These are phyloP conservation scores for Diaporthe amygdali DNA, from an alignment of 2,329 filamentous ascomycete genomes.

Conservation along the genomic window DNA sequence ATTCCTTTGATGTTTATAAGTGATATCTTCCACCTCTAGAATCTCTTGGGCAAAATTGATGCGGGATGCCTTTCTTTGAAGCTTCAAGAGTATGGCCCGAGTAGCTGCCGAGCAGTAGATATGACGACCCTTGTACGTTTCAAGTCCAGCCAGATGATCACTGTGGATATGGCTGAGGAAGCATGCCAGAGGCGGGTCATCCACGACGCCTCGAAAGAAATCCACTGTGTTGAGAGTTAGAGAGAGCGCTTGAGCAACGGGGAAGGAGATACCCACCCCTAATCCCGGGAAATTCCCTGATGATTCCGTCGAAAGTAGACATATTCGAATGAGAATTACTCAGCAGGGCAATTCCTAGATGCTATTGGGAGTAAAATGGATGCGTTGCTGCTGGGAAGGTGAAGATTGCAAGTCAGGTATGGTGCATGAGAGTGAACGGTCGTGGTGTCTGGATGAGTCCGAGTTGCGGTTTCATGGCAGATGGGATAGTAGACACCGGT, in stretches of 20 bases:
- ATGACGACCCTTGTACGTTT: slow-evolving; percentile 49
- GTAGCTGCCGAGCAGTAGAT: slow-evolving; percentile 91
- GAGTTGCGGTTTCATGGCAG: background rate
- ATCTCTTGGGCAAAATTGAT: slow-evolving; percentile 82
- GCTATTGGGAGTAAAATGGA: background rate
- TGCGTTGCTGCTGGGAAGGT: background rate
- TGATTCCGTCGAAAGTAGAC: slow-evolving; percentile 78
- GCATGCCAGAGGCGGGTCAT: slow-evolving; percentile 71
- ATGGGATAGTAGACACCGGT: background rate
- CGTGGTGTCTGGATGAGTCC: background rate
- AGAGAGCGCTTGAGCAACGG: background rate
- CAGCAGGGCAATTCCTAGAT: background rate
- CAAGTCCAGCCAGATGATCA: slow-evolving; percentile 84
- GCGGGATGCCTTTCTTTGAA: slow-evolving; percentile 80
- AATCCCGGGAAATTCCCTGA: slow-evolving; percentile 81
- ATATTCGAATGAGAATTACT: slow-evolving; percentile 45
- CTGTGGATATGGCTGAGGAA: slow-evolving; percentile 94
- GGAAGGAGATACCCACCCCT: slow-evolving; percentile 51
- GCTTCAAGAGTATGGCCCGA: slow-evolving; percentile 76
- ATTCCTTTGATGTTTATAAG: slow-evolving; percentile 76
- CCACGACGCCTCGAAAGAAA: slow-evolving; percentile 70
- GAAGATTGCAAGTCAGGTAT: background rate
- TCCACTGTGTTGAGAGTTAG: slow-evolving; percentile 64
- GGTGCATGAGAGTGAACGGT: background rate
- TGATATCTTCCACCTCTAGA: slow-evolving; percentile 74